Percentiles rank a stretch among this genome's conserved stretches.
Conservation (phyloP, 345 rosid genomes). For the Eucalyptus globulus region DNA sequence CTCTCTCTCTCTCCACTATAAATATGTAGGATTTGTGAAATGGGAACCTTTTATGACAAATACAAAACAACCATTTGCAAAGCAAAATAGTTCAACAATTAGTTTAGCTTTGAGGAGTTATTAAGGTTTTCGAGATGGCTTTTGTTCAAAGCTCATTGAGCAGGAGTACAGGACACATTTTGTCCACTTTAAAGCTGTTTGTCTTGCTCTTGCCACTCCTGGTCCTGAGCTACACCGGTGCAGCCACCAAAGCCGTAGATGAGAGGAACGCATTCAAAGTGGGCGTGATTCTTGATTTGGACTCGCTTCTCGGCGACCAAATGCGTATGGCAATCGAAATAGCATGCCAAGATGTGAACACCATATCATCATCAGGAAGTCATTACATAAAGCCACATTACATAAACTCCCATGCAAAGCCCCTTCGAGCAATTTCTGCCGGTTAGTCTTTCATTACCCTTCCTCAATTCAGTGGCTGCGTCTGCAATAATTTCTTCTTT, state of each 20-base stretch:
- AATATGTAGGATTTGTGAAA: background rate
- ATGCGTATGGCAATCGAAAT: conserved; percentile 27
- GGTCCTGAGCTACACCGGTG: background rate
- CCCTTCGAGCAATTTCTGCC: background rate
- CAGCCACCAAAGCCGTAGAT: background rate
- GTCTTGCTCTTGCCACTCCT: background rate
- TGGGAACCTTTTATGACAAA: background rate
- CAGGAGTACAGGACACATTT: background rate
- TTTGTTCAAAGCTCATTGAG: background rate
- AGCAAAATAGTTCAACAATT: background rate
- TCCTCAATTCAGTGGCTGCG: background rate
- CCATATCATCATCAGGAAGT: background rate
- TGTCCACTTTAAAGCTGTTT: background rate
- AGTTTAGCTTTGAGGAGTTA: background rate
- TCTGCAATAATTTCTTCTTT: background rate
- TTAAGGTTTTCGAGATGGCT: background rate
- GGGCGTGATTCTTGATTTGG: conserved; percentile 9
- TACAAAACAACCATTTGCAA: background rate
- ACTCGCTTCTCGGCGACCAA: conserved; percentile 17
- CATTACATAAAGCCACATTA: background rate
- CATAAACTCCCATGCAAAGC: background rate
- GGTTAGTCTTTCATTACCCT: background rate
- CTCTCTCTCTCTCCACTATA: too few relatives aligned
- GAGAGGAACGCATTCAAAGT: background rate
- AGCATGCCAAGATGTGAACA: conserved; percentile 15